A percentile compares a stretch with the other conserved stretches of the same genome.
phyloP scores from a whole-genome alignment of 1,284 basidiomycete genomes.

The Tylopilus orsonianus region DNA sequence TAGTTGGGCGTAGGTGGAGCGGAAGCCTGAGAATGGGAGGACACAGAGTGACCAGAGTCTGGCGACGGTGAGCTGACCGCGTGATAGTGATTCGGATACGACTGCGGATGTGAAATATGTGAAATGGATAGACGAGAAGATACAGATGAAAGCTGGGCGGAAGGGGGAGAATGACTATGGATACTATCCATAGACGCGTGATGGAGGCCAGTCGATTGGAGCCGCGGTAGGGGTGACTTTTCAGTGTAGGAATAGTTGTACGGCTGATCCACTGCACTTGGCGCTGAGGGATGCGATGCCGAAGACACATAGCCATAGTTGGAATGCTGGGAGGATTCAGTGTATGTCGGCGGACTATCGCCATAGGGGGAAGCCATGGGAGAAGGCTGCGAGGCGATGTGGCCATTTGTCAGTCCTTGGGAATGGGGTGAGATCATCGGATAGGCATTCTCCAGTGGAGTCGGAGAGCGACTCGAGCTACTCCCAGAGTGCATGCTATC shows the following conservation, averaged over 20 bases:
- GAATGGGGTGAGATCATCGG: conserved; percentile 35
- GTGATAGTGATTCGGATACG: conserved; percentile 39
- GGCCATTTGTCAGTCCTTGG: conserved; percentile 27
- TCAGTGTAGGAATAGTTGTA: conserved; percentile 34
- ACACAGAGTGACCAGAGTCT: conserved; percentile 43
- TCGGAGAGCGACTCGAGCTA: conserved; percentile 42
- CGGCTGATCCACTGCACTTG: conserved; percentile 26
- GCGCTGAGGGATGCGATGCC: conserved; percentile 24
- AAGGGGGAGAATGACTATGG: conserved; percentile 33
- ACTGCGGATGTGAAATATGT: conserved; percentile 38
- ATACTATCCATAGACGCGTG: conserved; percentile 32
- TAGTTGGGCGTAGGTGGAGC: conserved; percentile 51
- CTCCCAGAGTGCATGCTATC: conserved; percentile 38
- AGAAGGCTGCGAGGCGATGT: conserved; percentile 32
- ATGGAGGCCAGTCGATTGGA: conserved; percentile 29
- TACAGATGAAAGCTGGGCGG: conserved; percentile 33
- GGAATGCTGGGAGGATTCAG: conserved; percentile 45
- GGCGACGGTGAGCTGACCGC: conserved; percentile 36
- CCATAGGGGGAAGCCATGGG: conserved; percentile 33
- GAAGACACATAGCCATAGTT: conserved; percentile 43
- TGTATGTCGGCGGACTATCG: conserved; percentile 40
- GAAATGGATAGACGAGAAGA: conserved; percentile 38
- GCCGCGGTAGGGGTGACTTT: conserved; percentile 31
- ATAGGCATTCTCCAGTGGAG: conserved; percentile 42
- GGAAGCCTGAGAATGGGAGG: conserved; percentile 46